phyloP scores from a whole-genome alignment of 164 flowering plant species.

The Kingdonia uniflora region DNA sequence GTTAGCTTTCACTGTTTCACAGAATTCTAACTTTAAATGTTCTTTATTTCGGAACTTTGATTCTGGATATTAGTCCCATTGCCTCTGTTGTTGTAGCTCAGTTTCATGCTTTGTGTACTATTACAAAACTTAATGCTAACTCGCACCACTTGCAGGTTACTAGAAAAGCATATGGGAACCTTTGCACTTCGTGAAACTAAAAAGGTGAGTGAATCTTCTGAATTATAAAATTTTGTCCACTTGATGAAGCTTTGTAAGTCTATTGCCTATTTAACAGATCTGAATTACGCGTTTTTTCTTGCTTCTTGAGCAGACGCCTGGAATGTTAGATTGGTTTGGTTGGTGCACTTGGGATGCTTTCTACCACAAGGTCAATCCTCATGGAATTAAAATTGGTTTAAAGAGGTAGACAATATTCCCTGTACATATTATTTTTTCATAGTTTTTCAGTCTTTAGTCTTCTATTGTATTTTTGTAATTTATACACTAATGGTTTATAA shows the following conservation, averaged over 20 bases:
- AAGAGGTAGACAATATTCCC: no score
- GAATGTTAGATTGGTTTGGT: slow-evolving; percentile 65
- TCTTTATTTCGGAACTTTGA: no score
- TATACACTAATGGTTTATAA: no score
- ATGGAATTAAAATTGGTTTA: slow-evolving; percentile 53
- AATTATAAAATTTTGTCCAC: not conserved
- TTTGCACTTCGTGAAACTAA: slow-evolving; percentile 42
- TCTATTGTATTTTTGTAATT: no score
- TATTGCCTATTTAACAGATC: not conserved
- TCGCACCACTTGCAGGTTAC: slow-evolving; percentile 25
- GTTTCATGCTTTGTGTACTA: no score
- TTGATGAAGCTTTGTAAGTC: not conserved
- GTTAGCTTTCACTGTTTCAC: slow-evolving; percentile 6
- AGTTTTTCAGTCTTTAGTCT: no score
- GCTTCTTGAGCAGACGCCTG: slow-evolving; percentile 42
- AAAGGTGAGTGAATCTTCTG: slow-evolving; percentile 26
- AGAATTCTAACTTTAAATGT: no score
- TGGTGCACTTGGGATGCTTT: slow-evolving; percentile 93
- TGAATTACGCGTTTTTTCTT: slow-evolving; percentile 3
- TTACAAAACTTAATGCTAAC: not conserved
- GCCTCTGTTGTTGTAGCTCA: no score
- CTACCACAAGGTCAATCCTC: slow-evolving; percentile 46
- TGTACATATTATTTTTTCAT: no score
- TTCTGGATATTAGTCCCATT: no score
- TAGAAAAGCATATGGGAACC: slow-evolving; percentile 38